Percentiles rank a stretch among this genome's conserved stretches.
phyloP scores from a whole-genome alignment of 2,329 filamentous ascomycete genomes.

The Trichoderma asperellum region DNA sequence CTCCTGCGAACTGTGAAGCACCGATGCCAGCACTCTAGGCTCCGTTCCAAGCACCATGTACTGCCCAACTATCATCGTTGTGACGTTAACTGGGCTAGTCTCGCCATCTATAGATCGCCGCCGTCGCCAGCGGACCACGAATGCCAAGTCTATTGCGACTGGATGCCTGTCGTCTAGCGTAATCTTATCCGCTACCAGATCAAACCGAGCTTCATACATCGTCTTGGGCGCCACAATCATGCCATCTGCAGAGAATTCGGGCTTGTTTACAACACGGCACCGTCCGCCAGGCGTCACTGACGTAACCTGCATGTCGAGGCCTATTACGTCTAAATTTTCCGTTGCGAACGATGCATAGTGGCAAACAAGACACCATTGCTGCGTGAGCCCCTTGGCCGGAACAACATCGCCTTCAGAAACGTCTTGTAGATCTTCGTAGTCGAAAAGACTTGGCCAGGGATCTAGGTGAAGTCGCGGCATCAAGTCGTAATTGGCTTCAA shows the following conservation, averaged over 20 bases:
- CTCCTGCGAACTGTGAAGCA: slow-evolving; percentile 48
- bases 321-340: slow-evolving; percentile 67
- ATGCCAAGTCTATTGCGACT: slow-evolving; percentile 72
- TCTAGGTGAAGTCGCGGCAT: slow-evolving; percentile 76
- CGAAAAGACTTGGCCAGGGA: slow-evolving; percentile 87
- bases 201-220: slow-evolving; percentile 73
- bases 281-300: slow-evolving; percentile 64
- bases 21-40: slow-evolving; percentile 75
- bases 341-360: slow-evolving; percentile 76
- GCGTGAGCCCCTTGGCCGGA: slow-evolving; percentile 65
- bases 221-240: slow-evolving; percentile 65
- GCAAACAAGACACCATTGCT: slow-evolving; percentile 80
- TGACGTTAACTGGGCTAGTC: slow-evolving; percentile 56
- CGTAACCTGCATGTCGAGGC: slow-evolving; percentile 65
- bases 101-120: slow-evolving; percentile 33
- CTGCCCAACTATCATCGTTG: slow-evolving; percentile 75
- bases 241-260: slow-evolving; percentile 47
- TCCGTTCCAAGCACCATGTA: slow-evolving; percentile 82
- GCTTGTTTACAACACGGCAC: slow-evolving; percentile 54
- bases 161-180: slow-evolving; percentile 81
- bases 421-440: slow-evolving; percentile 55
- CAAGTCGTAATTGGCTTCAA: slow-evolving; percentile 90
- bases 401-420: slow-evolving; percentile 40
- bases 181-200: slow-evolving; percentile 73
- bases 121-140: slow-evolving; percentile 79